Evolutionary conservation across 768 basidiomycete genomes (phyloP).

Genomic region (Hygrocybe punicea): DNA sequence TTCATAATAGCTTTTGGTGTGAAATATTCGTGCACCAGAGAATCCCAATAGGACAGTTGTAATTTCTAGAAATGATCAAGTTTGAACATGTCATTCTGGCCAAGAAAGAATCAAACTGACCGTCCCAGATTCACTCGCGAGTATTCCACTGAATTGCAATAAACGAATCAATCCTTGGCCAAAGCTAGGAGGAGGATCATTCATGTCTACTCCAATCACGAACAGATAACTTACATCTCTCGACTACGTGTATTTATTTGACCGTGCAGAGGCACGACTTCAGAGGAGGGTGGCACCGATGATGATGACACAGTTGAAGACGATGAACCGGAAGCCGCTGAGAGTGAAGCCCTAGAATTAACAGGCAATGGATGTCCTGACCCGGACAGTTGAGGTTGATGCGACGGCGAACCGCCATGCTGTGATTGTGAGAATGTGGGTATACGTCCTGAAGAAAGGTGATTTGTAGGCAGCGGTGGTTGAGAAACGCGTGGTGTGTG

Average conservation of each 20-base stretch:
- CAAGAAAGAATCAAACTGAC: conserved; percentile 33
- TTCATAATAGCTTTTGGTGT: conserved; percentile 68
- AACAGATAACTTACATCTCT: conserved; percentile 11
- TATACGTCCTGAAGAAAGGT: conserved; percentile 1
- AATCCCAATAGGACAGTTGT: conserved; percentile 64
- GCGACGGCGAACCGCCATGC: conserved; percentile 14
- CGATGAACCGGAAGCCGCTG: background rate
- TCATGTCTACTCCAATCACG: conserved; percentile 7
- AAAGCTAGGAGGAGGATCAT: conserved; percentile 37
- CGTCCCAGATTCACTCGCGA: conserved; percentile 51
- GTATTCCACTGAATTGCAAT: conserved; percentile 65
- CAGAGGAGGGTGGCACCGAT: background rate
- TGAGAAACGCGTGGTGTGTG: conserved; percentile 21
- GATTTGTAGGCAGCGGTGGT: conserved; percentile 4
- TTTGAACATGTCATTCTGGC: background rate
- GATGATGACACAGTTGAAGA: background rate
- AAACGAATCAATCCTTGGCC: conserved; percentile 66
- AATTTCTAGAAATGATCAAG: conserved; percentile 46
- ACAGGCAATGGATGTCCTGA: background rate
- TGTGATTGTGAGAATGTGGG: background rate
- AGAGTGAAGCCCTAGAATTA: background rate
- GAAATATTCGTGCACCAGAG: conserved; percentile 66
- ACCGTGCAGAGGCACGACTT: background rate
- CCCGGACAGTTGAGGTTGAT: background rate
- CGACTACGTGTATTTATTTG: background rate